Evolutionary conservation across 805 yeast species (phyloP).

Genomic region (Cyberlindnera saturnus): DNA sequence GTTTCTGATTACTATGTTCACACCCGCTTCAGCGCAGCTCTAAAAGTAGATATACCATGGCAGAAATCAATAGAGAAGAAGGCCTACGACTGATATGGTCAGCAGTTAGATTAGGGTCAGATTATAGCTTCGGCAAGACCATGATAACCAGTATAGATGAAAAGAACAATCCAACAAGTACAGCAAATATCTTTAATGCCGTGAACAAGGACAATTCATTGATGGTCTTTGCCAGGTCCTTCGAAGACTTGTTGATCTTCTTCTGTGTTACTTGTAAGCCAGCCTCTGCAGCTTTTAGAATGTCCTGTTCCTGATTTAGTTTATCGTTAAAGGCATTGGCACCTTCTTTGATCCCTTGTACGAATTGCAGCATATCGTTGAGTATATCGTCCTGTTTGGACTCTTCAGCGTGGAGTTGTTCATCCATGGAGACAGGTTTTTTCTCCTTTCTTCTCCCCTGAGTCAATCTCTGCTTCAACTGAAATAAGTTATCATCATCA

Average conservation of each 20-base stretch:
- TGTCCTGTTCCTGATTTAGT: slow-evolving; percentile 31
- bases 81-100: too few relatives aligned
- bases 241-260: slow-evolving; percentile 27
- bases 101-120: too few relatives aligned
- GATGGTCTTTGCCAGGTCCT: slow-evolving; percentile 24
- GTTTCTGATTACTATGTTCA: too few relatives aligned
- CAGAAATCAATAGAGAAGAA: too few relatives aligned
- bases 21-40: too few relatives aligned
- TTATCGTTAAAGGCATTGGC: slow-evolving; percentile 36
- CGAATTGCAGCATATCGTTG: slow-evolving; percentile 33
- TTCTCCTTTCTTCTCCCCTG: slow-evolving; percentile 13
- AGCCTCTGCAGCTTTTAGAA: slow-evolving; percentile 34
- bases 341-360: slow-evolving; percentile 31
- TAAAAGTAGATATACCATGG: too few relatives aligned
- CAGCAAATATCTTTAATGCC: slow-evolving; percentile 24
- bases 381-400: slow-evolving; percentile 31
- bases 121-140: slow-evolving; percentile 33
- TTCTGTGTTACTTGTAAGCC: slow-evolving; percentile 34
- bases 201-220: slow-evolving; percentile 25
- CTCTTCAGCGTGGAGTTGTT: slow-evolving; percentile 31
- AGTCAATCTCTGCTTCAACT: slow-evolving; percentile 28
- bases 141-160: slow-evolving; percentile 30
- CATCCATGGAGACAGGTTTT: slow-evolving; percentile 23
- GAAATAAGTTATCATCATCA: slow-evolving; percentile 23
- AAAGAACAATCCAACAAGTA: slow-evolving; percentile 23